phyloP scores from a whole-genome alignment of 345 rosid genomes.

The Lumnitzera littorea region DNA sequence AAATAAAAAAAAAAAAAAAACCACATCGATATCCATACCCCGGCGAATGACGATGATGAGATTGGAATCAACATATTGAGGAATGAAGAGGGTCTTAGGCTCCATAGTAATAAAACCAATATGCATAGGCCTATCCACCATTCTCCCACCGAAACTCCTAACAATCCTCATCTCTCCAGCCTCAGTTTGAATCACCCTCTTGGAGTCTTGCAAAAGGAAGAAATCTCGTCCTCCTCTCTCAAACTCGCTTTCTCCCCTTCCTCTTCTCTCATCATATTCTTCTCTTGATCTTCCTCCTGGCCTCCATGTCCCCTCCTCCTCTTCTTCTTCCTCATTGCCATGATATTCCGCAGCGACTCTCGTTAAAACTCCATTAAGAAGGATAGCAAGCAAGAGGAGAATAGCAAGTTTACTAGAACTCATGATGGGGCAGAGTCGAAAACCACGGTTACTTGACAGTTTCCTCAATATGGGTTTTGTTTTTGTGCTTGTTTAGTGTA shows the following conservation, averaged over 20 bases:
- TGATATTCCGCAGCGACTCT: too few species aligned
- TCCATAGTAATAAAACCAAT: slow-evolving; percentile 87
- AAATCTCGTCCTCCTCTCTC: slow-evolving; percentile 8
- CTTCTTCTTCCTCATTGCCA: neutral
- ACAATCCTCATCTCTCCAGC: slow-evolving; percentile 71
- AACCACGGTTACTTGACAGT: too few species aligned
- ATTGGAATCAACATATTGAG: slow-evolving; percentile 74
- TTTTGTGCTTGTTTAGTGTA: too few species aligned
- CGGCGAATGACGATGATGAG: slow-evolving; percentile 60
- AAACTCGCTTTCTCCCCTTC: slow-evolving; percentile 5
- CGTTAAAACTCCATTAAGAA: too few species aligned
- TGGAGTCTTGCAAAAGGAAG: slow-evolving; percentile 55
- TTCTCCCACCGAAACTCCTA: slow-evolving; percentile 33
- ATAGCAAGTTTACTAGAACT: too few species aligned
- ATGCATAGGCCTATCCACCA: slow-evolving; percentile 52
- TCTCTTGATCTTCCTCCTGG: neutral
- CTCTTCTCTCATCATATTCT: slow-evolving; percentile 3
- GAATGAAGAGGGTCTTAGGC: slow-evolving; percentile 67
- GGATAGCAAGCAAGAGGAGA: too few species aligned
- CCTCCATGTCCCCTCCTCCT: neutral
- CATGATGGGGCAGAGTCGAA: too few species aligned
- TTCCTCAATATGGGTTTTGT: too few species aligned
- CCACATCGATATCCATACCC: slow-evolving; percentile 22
- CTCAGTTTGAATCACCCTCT: slow-evolving; percentile 58
- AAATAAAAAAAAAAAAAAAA: too few species aligned